phyloP scores from a whole-genome alignment of 2,329 filamentous ascomycete species.

The Colletotrichum kahawae region DNA sequence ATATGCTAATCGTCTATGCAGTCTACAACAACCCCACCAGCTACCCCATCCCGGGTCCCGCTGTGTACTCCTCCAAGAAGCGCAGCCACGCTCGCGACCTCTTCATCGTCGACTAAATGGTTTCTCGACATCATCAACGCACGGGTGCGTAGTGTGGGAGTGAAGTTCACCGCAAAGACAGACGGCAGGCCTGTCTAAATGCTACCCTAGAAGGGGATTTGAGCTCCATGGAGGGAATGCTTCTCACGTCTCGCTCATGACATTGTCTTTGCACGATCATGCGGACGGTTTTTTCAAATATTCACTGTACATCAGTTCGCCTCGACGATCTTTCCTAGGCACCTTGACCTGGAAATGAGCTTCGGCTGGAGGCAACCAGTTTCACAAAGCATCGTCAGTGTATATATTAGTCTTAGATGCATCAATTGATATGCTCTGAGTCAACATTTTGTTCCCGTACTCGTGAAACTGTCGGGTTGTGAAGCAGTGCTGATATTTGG shows the following conservation, averaged over 20 bases:
- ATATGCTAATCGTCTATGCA: background rate
- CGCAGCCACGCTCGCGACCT: conserved; percentile 15
- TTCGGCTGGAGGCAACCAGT: conserved; percentile 14
- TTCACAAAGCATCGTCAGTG: conserved; percentile 2
- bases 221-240: background rate
- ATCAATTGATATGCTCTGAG: background rate
- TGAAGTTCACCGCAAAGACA: background rate
- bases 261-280: background rate
- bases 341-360: background rate
- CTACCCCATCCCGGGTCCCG: conserved; percentile 37
- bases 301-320: conserved; percentile 14
- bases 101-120: background rate
- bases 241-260: background rate
- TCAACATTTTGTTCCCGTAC: background rate
- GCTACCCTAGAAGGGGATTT: background rate
- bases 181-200: conserved; percentile 8
- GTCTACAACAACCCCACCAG: conserved; percentile 25
- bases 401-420: background rate
- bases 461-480: background rate
- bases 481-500: background rate
- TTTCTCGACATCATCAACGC: background rate
- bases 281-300: background rate
- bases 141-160: background rate
- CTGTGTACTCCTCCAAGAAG: conserved; percentile 17
- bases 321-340: conserved; percentile 6